These are phyloP conservation scores for Globisporangium alternatum DNA, from an alignment of 352 stramenopile genomes.

Conservation along the genomic window DNA sequence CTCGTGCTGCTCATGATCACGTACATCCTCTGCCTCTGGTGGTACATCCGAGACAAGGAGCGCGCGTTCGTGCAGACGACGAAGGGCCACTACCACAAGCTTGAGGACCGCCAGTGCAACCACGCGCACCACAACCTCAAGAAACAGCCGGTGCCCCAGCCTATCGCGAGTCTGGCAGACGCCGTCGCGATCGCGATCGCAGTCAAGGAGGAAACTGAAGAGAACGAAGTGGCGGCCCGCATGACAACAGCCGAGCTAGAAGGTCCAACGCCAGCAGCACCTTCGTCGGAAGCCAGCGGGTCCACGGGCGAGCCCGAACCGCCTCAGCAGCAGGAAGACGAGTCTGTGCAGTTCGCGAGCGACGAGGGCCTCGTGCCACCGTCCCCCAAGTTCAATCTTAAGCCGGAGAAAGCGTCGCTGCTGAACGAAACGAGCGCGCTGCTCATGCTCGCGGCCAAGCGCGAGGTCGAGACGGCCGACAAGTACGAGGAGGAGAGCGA, in stretches of 20 bases:
- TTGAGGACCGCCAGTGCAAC: constrained; percentile 39
- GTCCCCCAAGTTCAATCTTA: constrained; percentile 12
- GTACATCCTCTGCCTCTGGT: constrained; percentile 77
- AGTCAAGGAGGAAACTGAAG: background rate
- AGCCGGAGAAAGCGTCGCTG: constrained; percentile 15
- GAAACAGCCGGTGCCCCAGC: constrained; percentile 11
- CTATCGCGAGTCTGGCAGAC: constrained; percentile 11
- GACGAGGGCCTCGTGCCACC: background rate
- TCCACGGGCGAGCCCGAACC: constrained; percentile 17
- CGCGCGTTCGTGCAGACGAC: constrained; percentile 45
- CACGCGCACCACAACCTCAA: constrained; percentile 27
- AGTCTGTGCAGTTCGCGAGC: background rate
- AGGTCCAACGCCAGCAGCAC: background rate
- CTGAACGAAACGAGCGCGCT: constrained; percentile 31
- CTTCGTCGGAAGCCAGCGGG: background rate
- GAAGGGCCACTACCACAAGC: constrained; percentile 33
- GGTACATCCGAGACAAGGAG: constrained; percentile 86
- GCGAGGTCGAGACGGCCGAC: constrained; percentile 23
- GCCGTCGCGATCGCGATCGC: constrained; percentile 13
- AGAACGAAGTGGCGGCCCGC: background rate
- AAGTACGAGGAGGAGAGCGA: constrained; percentile 58
- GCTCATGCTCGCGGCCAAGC: constrained; percentile 33
- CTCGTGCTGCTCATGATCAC: constrained; percentile 79
- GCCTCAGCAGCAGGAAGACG: constrained; percentile 1
- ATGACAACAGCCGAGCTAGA: background rate